Evolutionary conservation across 179 eudicot genomes (phyloP).

Genomic region (Sideroxylon spinosum): DNA sequence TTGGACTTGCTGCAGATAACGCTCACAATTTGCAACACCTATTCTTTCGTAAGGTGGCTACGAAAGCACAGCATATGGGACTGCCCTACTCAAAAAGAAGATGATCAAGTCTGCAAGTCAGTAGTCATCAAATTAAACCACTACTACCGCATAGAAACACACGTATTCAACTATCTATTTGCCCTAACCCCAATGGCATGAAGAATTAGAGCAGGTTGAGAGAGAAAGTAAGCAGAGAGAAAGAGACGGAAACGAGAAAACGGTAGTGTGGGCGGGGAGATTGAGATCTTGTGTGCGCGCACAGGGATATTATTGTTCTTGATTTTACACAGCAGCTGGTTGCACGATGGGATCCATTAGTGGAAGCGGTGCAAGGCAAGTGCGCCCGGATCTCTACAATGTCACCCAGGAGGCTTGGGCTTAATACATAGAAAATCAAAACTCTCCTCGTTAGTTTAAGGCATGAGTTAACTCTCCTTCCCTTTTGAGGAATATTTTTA

Average conservation of each 20-base stretch:
- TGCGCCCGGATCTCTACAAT: too few relatives aligned
- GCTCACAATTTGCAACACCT: slow-evolving; percentile 41
- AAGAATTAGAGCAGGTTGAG: not conserved
- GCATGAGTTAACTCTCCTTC: too few relatives aligned
- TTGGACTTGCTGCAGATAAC: not conserved
- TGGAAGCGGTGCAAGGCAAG: too few relatives aligned
- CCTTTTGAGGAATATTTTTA: too few relatives aligned
- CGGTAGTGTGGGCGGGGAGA: not conserved
- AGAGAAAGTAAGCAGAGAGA: not conserved
- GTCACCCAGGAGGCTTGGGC: too few relatives aligned
- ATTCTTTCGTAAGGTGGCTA: slow-evolving; percentile 96
- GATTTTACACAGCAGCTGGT: not conserved
- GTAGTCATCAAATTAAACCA: not conserved
- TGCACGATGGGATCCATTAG: too few relatives aligned
- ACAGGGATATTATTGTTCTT: not conserved
- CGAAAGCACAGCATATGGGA: slow-evolving; percentile 93
- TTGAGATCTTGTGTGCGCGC: not conserved
- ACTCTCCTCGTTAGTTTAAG: too few relatives aligned
- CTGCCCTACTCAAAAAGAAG: slow-evolving; percentile 53
- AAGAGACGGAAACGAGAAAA: not conserved
- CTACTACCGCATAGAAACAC: not conserved
- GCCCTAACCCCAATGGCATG: not conserved
- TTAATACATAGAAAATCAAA: too few relatives aligned
- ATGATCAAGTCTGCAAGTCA: slow-evolving; percentile 19
- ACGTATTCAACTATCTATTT: not conserved